Percentiles rank a stretch among this genome's conserved stretches.
Evolutionary conservation across 2,329 filamentous ascomycete genomes (phyloP).

Genomic region (Penicillium crustosum): DNA sequence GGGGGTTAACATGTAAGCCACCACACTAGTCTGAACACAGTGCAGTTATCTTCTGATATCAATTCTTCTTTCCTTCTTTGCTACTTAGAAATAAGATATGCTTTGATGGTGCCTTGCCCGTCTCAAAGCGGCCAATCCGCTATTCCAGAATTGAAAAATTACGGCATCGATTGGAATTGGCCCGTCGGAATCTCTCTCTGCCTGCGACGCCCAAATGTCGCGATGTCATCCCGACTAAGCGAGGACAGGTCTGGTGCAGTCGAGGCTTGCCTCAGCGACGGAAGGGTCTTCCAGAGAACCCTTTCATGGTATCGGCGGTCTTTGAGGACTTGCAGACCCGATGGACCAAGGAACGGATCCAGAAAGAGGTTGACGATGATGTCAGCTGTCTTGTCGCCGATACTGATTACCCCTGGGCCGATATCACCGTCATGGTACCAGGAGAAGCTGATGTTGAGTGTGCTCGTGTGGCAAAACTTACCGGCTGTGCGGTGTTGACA

Average conservation of each 20-base stretch:
- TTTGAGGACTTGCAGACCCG: slow-evolving; percentile 66
- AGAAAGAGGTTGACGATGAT: slow-evolving; percentile 12
- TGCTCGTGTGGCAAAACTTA: slow-evolving; percentile 60
- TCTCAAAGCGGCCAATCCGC: slow-evolving; percentile 62
- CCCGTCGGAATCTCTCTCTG: slow-evolving; percentile 35
- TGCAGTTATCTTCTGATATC: background rate
- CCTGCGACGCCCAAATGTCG: slow-evolving; percentile 8
- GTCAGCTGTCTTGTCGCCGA: slow-evolving; percentile 17
- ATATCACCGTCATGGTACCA: slow-evolving; percentile 61
- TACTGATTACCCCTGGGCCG: slow-evolving; percentile 34
- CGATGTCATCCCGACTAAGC: slow-evolving; percentile 16
- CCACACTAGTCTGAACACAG: background rate
- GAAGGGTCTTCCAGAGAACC: slow-evolving; percentile 51
- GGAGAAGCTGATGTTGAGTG: slow-evolving; percentile 86
- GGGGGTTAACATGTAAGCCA: slow-evolving; percentile 62
- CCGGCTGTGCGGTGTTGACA: slow-evolving; percentile 65
- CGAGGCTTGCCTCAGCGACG: slow-evolving; percentile 28
- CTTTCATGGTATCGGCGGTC: slow-evolving; percentile 75
- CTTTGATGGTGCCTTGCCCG: slow-evolving; percentile 81
- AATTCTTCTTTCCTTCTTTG: background rate
- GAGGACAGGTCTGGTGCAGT: slow-evolving; percentile 29
- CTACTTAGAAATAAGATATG: slow-evolving; percentile 66
- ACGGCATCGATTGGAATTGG: slow-evolving; percentile 56
- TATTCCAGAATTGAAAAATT: slow-evolving; percentile 60
- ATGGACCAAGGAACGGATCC: slow-evolving; percentile 34